Evolutionary conservation across 1,284 basidiomycete genomes (phyloP).

Genomic region (Sutorius eximius): DNA sequence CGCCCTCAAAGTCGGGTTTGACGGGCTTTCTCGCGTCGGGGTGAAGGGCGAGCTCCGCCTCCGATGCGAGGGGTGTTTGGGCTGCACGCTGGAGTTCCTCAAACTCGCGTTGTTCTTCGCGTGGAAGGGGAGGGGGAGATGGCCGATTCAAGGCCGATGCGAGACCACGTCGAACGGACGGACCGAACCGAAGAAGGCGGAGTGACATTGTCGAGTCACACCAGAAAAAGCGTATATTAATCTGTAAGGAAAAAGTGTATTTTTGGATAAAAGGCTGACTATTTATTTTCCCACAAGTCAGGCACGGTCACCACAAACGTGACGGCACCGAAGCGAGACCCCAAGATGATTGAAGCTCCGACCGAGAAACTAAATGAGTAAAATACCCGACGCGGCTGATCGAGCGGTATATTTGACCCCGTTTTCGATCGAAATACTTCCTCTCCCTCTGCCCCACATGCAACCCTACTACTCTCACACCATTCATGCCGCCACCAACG

Average conservation of each 20-base stretch:
- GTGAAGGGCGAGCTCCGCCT: conserved; percentile 50
- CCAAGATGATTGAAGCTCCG: conserved; percentile 12
- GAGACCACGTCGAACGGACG: conserved; percentile 2
- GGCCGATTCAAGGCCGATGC: conserved; percentile 51
- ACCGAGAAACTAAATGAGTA: neutral
- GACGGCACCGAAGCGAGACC: conserved; percentile 13
- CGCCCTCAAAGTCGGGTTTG: conserved; percentile 67
- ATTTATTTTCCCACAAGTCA: too few species aligned
- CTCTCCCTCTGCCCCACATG: conserved; percentile 18
- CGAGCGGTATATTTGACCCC: neutral
- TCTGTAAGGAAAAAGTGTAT: neutral
- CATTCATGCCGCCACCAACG: conserved; percentile 22
- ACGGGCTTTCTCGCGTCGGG: conserved; percentile 66
- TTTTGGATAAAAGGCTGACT: neutral
- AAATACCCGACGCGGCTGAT: conserved; percentile 5
- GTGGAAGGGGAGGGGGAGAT: conserved; percentile 68
- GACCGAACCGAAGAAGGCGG: neutral
- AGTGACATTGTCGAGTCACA: neutral
- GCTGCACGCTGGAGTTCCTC: conserved; percentile 68
- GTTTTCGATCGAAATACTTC: neutral
- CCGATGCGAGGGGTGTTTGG: conserved; percentile 43
- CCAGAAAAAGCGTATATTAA: too few species aligned
- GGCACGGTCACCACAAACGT: neutral
- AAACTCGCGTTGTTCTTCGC: conserved; percentile 71
- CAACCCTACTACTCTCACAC: conserved; percentile 19